phyloP scores from a whole-genome alignment of 257 asterid genomes.

The Haberlea rhodopensis region DNA sequence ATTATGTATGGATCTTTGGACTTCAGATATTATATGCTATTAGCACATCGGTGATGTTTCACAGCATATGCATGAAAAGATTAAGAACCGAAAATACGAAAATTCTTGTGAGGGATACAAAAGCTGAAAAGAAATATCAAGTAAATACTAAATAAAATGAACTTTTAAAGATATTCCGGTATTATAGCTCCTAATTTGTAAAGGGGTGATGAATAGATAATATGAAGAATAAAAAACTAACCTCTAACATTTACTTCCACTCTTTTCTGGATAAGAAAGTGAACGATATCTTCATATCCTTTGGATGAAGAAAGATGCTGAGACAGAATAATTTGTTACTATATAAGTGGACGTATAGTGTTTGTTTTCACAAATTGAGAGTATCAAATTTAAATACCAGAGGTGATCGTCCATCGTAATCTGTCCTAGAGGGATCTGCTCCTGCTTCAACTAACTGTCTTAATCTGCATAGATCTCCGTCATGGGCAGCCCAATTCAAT shows the following conservation, averaged over 20 bases:
- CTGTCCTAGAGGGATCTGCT: conserved; percentile 53
- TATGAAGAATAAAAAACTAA: conserved; percentile 19
- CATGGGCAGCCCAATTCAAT: conserved; percentile 64
- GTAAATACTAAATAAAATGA: too few species aligned
- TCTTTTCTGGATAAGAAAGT: conserved; percentile 46
- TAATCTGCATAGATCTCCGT: conserved; percentile 56
- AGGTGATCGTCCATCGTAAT: conserved; percentile 64
- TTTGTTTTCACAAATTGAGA: too few species aligned
- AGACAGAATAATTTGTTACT: background rate
- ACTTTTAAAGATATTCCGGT: background rate
- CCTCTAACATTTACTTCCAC: conserved; percentile 51
- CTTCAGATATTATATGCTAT: too few species aligned
- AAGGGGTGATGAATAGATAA: background rate
- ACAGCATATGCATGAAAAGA: background rate
- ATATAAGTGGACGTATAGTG: background rate
- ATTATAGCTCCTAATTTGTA: background rate
- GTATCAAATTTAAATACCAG: conserved; percentile 39
- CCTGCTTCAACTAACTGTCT: conserved; percentile 53
- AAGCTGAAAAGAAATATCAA: background rate
- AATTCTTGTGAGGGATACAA: background rate
- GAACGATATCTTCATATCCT: conserved; percentile 50
- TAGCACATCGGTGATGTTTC: too few species aligned
- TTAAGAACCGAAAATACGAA: background rate
- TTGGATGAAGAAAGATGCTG: conserved; percentile 71
- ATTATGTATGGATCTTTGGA: too few species aligned